These are phyloP conservation scores for Thymus mandschuricus DNA, from an alignment of 257 asterid genomes.

Conservation along the genomic window DNA sequence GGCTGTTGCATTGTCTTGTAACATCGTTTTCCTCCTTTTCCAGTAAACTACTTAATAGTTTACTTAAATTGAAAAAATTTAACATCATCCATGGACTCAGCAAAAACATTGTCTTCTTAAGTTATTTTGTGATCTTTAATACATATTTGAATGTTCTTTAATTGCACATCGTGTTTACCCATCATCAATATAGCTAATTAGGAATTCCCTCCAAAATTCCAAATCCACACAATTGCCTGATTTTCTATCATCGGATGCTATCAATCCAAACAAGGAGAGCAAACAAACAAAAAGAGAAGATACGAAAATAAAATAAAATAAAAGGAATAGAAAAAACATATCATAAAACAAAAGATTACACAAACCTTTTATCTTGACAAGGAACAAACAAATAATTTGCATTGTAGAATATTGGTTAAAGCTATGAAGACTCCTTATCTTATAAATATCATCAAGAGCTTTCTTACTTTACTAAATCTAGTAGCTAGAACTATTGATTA, in stretches of 20 bases:
- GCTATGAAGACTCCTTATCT: conserved; percentile 6
- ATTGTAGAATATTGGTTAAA: conserved; percentile 16
- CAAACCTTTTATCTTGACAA: not conserved
- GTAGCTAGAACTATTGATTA: conserved; percentile 14
- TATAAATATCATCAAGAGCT: conserved; percentile 24
- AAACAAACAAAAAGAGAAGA: not conserved
- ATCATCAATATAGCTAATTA: conserved; percentile 18
- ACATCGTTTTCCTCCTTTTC: conserved; percentile 17
- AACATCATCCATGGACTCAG: conserved; percentile 20
- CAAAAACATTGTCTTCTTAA: conserved; percentile 12
- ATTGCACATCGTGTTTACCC: conserved; percentile 13
- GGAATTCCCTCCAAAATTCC: conserved; percentile 18
- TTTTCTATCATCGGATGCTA: conserved; percentile 18
- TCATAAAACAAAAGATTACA: not conserved
- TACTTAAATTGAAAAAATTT: conserved; percentile 17
- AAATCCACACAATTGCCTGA: conserved; percentile 5
- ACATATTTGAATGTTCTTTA: not conserved
- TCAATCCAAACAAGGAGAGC: not conserved
- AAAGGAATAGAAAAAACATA: not conserved
- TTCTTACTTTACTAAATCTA: conserved; percentile 15
- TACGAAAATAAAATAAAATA: not conserved
- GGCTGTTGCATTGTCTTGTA: not conserved
- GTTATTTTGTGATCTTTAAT: not conserved
- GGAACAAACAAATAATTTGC: conserved; percentile 6
- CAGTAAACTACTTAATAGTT: not conserved